Conservation (phyloP, 352 stramenopile species). For the Globisporangium canariense region DNA sequence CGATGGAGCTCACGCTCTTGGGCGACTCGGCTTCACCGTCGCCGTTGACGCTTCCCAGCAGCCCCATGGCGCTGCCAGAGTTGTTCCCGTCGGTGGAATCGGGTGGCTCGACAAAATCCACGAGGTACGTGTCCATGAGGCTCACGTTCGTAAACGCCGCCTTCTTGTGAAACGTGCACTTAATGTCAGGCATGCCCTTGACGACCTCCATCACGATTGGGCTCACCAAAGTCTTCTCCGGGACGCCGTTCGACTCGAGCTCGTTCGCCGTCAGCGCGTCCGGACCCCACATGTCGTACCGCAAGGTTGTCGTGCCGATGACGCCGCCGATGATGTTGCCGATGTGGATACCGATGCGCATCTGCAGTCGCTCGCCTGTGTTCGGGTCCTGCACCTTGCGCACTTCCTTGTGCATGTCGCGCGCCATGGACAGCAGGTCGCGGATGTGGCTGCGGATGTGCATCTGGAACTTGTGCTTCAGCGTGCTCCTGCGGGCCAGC, state of each 20-base stretch:
- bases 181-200: conserved; percentile 81
- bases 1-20: conserved; percentile 17
- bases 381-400: conserved; percentile 82
- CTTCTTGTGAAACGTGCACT: conserved; percentile 80
- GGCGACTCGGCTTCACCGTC: conserved; percentile 17
- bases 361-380: conserved; percentile 77
- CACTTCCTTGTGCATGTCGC: conserved; percentile 86
- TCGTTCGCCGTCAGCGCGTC: conserved; percentile 84
- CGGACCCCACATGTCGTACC: conserved; percentile 87
- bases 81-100: conserved; percentile 9
- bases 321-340: conserved; percentile 87
- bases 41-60: conserved; percentile 24
- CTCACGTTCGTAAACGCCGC: conserved; percentile 77
- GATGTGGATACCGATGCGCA: conserved; percentile 87
- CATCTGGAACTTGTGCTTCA: conserved; percentile 84
- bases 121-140: conserved; percentile 84
- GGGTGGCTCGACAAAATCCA: conserved; percentile 66
- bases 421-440: conserved; percentile 74
- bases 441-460: conserved; percentile 78
- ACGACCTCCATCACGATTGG: conserved; percentile 77
- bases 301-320: conserved; percentile 83
- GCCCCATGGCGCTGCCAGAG: neutral
- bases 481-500: conserved; percentile 44
- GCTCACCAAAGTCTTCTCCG: conserved; percentile 78
- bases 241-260: conserved; percentile 83